A percentile compares a stretch with the other conserved stretches of the same genome.
Conservation (phyloP, 495 filamentous ascomycete species). For the Chaetomium tenue region DNA sequence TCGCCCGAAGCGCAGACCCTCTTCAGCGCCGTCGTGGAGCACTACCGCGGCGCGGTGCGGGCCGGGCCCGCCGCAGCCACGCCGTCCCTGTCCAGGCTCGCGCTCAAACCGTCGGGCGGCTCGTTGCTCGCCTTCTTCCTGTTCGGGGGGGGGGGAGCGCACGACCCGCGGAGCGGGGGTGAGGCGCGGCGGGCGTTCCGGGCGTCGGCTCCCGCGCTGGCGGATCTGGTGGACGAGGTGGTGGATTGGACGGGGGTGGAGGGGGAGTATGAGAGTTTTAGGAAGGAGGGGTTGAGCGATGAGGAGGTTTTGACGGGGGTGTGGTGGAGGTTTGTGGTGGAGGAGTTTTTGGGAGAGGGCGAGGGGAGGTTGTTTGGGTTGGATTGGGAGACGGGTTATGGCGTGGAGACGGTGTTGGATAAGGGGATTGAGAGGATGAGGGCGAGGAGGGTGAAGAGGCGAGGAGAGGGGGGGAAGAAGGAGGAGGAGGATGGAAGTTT, state of each 20-base stretch:
- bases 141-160: no score
- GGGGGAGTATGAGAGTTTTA: background rate
- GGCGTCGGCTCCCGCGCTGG: background rate
- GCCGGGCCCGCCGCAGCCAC: no score
- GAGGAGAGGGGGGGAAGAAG: no score
- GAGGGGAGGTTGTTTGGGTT: background rate
- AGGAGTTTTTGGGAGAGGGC: background rate
- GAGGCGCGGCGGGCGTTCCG: background rate
- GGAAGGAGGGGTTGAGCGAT: no score
- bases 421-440: background rate
- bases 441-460: no score
- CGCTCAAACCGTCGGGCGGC: no score
- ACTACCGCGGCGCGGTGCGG: no score
- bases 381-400: background rate
- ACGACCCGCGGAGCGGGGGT: no score
- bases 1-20: background rate
- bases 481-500: no score
- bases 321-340: background rate
- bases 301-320: background rate
- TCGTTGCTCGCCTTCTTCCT: conserved; percentile 14
- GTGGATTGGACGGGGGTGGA: conserved; percentile 14
- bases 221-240: background rate
- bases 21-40: background rate
- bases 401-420: background rate
- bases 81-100: no score